Evolutionary conservation across 306 rosid genomes (phyloP).

Genomic region (Ochetophila trinervis): DNA sequence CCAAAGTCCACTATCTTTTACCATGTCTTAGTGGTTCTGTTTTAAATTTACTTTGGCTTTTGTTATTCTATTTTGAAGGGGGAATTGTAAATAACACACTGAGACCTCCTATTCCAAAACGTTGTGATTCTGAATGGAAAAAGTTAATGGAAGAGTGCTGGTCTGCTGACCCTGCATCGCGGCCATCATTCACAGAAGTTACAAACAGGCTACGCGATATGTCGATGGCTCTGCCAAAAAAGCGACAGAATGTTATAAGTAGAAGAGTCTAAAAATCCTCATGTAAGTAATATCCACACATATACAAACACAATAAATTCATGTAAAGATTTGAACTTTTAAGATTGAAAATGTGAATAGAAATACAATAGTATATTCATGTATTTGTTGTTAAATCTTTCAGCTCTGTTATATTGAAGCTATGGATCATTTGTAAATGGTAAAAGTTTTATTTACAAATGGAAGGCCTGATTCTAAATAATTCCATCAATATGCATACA

Average conservation of each 20-base stretch:
- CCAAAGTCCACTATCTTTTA: too few relatives aligned
- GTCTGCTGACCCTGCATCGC: slow-evolving; percentile 69
- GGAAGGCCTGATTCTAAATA: too few relatives aligned
- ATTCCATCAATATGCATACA: too few relatives aligned
- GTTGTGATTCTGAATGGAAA: slow-evolving; percentile 82
- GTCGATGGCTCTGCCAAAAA: slow-evolving; percentile 58
- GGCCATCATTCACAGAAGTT: slow-evolving; percentile 80
- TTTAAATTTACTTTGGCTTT: neutral
- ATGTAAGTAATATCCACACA: slow-evolving; percentile 31
- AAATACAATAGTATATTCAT: too few relatives aligned
- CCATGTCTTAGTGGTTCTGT: neutral
- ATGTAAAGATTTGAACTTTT: slow-evolving; percentile 8
- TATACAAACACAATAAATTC: neutral
- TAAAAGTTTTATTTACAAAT: too few relatives aligned
- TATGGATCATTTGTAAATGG: too few relatives aligned
- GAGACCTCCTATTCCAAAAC: slow-evolving; percentile 82
- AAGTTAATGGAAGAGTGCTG: slow-evolving; percentile 88
- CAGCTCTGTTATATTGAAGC: too few relatives aligned
- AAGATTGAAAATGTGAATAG: neutral
- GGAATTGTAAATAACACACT: slow-evolving; percentile 86
- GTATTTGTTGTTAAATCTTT: too few relatives aligned
- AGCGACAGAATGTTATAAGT: slow-evolving; percentile 32
- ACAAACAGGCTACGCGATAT: slow-evolving; percentile 62
- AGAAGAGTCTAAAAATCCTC: slow-evolving; percentile 27
- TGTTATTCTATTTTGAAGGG: slow-evolving; percentile 36